Base-by-base conservation (phyloP, 352 stramenopile genomes). In the Aphanomyces euteiches region DNA sequence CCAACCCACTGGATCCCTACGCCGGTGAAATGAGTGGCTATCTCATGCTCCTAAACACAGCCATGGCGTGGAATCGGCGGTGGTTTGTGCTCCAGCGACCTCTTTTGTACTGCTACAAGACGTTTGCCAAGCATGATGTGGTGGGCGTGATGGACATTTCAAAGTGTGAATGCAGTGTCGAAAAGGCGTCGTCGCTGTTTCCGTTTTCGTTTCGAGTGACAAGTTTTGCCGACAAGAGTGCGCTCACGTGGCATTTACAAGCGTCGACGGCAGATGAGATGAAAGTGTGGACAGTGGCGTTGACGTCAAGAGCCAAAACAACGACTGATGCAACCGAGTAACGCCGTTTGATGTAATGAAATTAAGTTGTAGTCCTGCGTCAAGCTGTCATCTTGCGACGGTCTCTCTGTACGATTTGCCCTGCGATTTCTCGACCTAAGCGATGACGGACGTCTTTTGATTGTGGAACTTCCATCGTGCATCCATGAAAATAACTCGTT, bases 41-140 rank as follows among this genome's bases (percentile, higher is more conserved):
- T 50, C 73, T 93, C 21, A 90, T 92, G 82, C 73, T 91, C 19
- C 84, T 74, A 12, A 78, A 40, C 5, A 74, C 65, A 40, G 47
- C 60, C 7, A 53, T 75, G 17, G 70, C 58, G 6, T 94, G 86
- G 83, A 78, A 92, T 34, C 76, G 86, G 0, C 83, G 86, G 40
- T 94, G 84, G 86, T 90, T 94, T 47, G 86, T 94, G 34, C 72
- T 94, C 53, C 88, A 90, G 58, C 77, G 80, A 1, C 86, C 86
- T 28, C 92, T 94, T 64, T 72, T 94, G 38, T 92, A 91, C 66
- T 75, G 71, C 1, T 93, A 90, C 75, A 80, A 87, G 72, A 87
- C 73, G 59, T 90, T 90, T 41, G 82, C 82, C 0, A 74, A 78
- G 15, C 87, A 91, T 47, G 78, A 87, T 12, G 76, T 89, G 50